Evolutionary conservation across 345 rosid species (phyloP).

Genomic region (Orychophragmus violaceus): DNA sequence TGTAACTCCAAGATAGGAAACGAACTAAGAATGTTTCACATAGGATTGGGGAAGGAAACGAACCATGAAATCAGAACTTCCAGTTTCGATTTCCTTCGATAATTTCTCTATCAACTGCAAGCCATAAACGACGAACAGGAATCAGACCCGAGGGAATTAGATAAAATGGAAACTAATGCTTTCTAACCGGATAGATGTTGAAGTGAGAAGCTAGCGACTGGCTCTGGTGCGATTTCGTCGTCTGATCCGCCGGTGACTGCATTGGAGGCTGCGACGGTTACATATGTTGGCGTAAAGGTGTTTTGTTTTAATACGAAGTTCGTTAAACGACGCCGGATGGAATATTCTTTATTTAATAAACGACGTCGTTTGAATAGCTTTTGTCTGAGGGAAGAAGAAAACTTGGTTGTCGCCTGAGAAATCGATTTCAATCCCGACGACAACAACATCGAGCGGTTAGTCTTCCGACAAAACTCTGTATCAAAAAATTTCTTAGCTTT

Average conservation of each 20-base stretch:
- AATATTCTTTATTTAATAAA: neutral
- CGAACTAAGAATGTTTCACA: neutral
- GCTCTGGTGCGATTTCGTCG: constrained; percentile 40
- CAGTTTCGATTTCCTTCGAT: constrained; percentile 58
- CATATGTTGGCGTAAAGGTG: neutral
- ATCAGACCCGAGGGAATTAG: neutral
- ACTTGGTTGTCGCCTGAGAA: constrained; percentile 9
- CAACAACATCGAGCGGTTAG: constrained; percentile 18
- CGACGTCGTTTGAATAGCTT: neutral
- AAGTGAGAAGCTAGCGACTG: constrained; percentile 66
- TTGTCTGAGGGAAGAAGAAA: neutral
- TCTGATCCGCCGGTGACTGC: constrained; percentile 26
- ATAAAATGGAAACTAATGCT: neutral
- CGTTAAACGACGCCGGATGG: constrained; percentile 13
- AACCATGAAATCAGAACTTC: constrained; percentile 62
- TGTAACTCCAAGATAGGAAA: neutral
- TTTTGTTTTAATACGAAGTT: neutral
- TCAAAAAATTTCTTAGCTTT: neutral
- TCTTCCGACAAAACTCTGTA: constrained; percentile 13
- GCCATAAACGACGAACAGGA: neutral
- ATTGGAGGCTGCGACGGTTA: neutral
- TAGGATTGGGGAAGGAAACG: neutral
- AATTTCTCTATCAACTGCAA: constrained; percentile 56
- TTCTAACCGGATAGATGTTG: constrained; percentile 46
- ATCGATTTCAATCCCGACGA: constrained; percentile 12